Evolutionary conservation across 345 rosid species (phyloP).

Genomic region (Brassica juncea): DNA sequence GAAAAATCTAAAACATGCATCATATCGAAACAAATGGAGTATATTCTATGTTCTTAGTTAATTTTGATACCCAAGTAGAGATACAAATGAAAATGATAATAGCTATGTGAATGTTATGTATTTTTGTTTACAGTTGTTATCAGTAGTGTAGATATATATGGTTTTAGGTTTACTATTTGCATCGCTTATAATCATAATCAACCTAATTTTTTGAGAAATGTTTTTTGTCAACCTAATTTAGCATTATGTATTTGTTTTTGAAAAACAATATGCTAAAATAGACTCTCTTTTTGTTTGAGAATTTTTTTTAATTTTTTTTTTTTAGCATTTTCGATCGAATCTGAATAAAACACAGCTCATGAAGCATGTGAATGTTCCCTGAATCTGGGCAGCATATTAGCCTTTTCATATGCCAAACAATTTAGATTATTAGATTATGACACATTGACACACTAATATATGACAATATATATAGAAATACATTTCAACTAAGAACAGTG

Average conservation of each 20-base stretch:
- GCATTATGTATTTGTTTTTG: not conserved
- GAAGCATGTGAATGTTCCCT: slow-evolving; percentile 57
- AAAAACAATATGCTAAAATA: not conserved
- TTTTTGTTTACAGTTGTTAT: not conserved
- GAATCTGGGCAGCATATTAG: slow-evolving; percentile 54
- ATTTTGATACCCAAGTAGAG: not conserved
- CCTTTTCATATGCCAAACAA: slow-evolving; percentile 35
- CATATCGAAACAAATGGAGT: too few species aligned
- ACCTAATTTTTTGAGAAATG: not conserved
- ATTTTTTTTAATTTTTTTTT: not conserved
- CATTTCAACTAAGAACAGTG: slow-evolving; percentile 25
- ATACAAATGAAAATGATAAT: not conserved
- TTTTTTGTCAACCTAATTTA: not conserved
- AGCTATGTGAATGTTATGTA: not conserved
- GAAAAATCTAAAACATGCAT: too few species aligned
- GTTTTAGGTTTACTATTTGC: slow-evolving; percentile 3
- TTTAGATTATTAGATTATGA: slow-evolving; percentile 30
- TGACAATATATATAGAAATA: not conserved
- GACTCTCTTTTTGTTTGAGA: not conserved
- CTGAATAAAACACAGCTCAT: slow-evolving; percentile 37
- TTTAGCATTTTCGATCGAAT: slow-evolving; percentile 4
- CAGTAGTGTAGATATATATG: not conserved
- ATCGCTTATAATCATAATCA: slow-evolving; percentile 5
- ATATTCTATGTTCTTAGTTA: not conserved
- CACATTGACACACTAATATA: not conserved